phyloP scores from a whole-genome alignment of 805 yeast species.

The Candida montana region DNA sequence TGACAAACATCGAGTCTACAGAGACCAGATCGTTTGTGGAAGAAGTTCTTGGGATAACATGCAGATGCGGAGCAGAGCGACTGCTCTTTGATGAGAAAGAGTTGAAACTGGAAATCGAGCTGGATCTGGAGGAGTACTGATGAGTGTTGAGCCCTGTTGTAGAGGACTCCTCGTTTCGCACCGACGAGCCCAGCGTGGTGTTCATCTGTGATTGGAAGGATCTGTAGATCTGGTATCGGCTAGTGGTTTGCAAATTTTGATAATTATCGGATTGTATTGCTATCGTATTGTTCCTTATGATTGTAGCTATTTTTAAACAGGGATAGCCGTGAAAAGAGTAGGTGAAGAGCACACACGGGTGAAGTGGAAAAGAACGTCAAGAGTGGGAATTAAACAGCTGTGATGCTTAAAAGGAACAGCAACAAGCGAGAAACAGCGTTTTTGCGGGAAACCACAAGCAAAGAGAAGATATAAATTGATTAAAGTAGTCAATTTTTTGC shows the following conservation, averaged over 20 bases:
- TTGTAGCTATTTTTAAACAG: neutral
- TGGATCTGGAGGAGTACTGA: neutral
- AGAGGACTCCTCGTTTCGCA: too few relatives aligned
- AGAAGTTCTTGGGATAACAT: conserved; percentile 18
- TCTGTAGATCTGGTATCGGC: too few relatives aligned
- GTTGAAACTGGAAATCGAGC: conserved; percentile 14
- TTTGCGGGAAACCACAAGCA: too few relatives aligned
- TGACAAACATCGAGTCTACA: conserved; percentile 7
- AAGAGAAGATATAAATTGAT: too few relatives aligned
- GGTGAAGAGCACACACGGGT: neutral
- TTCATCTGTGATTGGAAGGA: too few relatives aligned
- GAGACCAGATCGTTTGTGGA: conserved; percentile 21
- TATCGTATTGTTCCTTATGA: neutral
- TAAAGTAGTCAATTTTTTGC: too few relatives aligned
- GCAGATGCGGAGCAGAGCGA: neutral
- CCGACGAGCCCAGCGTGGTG: too few relatives aligned
- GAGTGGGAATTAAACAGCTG: neutral
- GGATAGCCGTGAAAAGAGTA: neutral
- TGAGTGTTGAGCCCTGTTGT: neutral
- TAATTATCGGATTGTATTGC: too few relatives aligned
- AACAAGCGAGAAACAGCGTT: too few relatives aligned
- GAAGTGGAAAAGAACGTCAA: neutral
- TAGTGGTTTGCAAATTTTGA: too few relatives aligned
- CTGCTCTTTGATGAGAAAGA: conserved; percentile 14
- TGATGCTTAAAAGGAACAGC: neutral